A percentile compares a stretch with the other conserved stretches of the same genome.
Conservation (phyloP, 129 eudicot genomes). For the Oenanthe sinensis region DNA sequence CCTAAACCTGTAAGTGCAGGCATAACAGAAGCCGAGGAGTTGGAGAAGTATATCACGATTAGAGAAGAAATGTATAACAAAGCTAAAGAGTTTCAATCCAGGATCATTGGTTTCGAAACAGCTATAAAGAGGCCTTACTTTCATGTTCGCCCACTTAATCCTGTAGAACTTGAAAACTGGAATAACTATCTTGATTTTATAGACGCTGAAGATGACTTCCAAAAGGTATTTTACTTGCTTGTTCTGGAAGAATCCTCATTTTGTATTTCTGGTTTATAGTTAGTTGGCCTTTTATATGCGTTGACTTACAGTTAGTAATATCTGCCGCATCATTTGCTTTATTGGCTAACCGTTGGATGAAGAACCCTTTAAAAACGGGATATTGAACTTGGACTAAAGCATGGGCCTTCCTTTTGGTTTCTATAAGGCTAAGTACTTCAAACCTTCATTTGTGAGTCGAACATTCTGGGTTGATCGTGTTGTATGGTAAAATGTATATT, state of each 20-base stretch:
- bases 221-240: constrained; percentile 64
- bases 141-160: constrained; percentile 90
- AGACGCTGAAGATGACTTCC: constrained; percentile 77
- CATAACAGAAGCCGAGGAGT: constrained; percentile 89
- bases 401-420: constrained; percentile 89
- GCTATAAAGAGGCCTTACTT: constrained; percentile 96
- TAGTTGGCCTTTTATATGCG: constrained; percentile 80
- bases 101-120: constrained; percentile 93
- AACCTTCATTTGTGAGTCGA: constrained; percentile 94
- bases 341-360: constrained; percentile 97
- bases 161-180: constrained; percentile 96
- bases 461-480: constrained; percentile 92
- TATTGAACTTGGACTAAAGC: constrained; percentile 90
- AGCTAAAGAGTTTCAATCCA: constrained; percentile 86
- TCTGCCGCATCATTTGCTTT: constrained; percentile 88
- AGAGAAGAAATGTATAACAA: constrained; percentile 94
- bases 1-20: constrained; percentile 57
- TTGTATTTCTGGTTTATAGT: constrained; percentile 42
- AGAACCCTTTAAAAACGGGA: constrained; percentile 82
- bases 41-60: constrained; percentile 84
- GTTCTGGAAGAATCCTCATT: constrained; percentile 15
- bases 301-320: constrained; percentile 99
- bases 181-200: constrained; percentile 92
- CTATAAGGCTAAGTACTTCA: constrained; percentile 99
- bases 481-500: constrained; percentile 49